A percentile compares a stretch with the other conserved stretches of the same genome.
Conservation (phyloP, 257 asterid species). For the Coffea canephora region DNA sequence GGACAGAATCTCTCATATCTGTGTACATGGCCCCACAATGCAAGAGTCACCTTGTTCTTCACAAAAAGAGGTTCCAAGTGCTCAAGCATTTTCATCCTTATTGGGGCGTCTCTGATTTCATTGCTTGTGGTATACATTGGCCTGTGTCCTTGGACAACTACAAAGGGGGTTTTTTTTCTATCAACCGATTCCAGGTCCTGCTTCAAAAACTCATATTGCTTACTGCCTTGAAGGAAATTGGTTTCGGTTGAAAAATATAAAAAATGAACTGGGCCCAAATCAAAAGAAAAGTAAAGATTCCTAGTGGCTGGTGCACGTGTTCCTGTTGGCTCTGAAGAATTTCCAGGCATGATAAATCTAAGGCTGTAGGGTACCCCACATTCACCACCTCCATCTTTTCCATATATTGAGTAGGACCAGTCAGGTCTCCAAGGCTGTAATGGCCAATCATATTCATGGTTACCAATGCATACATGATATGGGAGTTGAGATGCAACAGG, state of each 20-base stretch:
- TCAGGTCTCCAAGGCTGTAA: conserved; percentile 92
- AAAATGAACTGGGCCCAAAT: conserved; percentile 80
- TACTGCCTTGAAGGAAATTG: conserved; percentile 67
- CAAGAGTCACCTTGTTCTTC: conserved; percentile 64
- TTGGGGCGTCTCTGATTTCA: conserved; percentile 54
- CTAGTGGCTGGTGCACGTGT: conserved; percentile 70
- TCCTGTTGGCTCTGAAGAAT: conserved; percentile 79
- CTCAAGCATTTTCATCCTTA: conserved; percentile 52
- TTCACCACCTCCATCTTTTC: conserved; percentile 92
- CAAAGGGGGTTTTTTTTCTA: conserved; percentile 68
- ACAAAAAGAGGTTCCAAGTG: conserved; percentile 79
- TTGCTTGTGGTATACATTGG: conserved; percentile 88
- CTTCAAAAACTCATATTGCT: conserved; percentile 79
- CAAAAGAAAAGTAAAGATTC: conserved; percentile 80
- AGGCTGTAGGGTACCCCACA: conserved; percentile 92
- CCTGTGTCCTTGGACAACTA: conserved; percentile 86
- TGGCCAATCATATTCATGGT: conserved; percentile 94
- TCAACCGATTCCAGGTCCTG: conserved; percentile 72
- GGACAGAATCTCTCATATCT: conserved; percentile 92
- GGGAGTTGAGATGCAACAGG: conserved; percentile 77
- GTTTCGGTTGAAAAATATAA: conserved; percentile 88
- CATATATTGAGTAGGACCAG: conserved; percentile 59
- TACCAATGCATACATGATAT: conserved; percentile 89
- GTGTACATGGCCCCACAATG: conserved; percentile 94
- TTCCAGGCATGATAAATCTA: conserved; percentile 87